Conservation (phyloP, 225 moss, liverwort and hornwort species). For the Polytrichum formosum region DNA sequence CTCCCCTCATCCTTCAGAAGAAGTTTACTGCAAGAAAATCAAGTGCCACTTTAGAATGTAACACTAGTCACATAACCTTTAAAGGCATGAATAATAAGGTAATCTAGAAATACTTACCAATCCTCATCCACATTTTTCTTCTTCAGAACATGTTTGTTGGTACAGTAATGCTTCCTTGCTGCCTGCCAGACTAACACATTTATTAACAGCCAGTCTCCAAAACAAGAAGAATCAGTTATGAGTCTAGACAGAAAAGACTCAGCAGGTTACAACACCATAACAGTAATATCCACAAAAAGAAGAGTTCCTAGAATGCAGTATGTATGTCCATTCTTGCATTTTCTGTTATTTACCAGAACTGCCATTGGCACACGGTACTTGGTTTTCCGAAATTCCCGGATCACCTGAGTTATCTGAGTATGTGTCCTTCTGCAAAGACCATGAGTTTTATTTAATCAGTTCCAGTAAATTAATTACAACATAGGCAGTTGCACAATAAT, state of each 20-base stretch:
- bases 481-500: no score
- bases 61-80: background rate
- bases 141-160: constrained; percentile 57
- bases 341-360: constrained; percentile 43
- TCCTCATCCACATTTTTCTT: constrained; percentile 74
- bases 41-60: constrained; percentile 4
- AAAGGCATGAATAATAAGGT: constrained; percentile 1
- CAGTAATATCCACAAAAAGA: no score
- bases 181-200: constrained; percentile 32
- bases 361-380: constrained; percentile 66
- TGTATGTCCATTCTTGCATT: no score
- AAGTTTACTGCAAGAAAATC: constrained; percentile 27
- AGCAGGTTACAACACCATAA: no score
- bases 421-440: constrained; percentile 60
- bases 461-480: no score
- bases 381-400: constrained; percentile 71
- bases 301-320: no score
- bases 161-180: constrained; percentile 76
- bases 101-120: constrained; percentile 34
- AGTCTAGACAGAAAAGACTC: no score
- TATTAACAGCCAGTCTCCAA: background rate
- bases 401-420: constrained; percentile 71
- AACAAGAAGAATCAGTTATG: no score
- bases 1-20: constrained; percentile 31
- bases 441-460: no score